These are phyloP conservation scores for Beauveria varroae DNA, from an alignment of 2,329 filamentous ascomycete species.

Conservation along the genomic window DNA sequence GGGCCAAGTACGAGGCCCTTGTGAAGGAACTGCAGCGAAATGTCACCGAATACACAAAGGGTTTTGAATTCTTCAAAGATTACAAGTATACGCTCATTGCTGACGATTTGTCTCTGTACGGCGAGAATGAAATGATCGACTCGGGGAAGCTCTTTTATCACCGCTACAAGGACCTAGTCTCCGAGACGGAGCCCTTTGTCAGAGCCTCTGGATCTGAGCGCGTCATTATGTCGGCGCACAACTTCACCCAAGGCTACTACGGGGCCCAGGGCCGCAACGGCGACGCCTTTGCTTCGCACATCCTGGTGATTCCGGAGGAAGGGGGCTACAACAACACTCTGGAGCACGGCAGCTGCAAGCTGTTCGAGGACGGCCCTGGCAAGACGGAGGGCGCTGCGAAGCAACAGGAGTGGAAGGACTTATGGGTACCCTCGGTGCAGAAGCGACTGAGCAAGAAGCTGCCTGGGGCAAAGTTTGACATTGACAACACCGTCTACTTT, in stretches of 20 bases:
- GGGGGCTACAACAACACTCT: slow-evolving; percentile 71
- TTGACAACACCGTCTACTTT: slow-evolving; percentile 56
- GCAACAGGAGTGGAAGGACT: slow-evolving; percentile 49
- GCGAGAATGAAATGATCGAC: slow-evolving; percentile 60
- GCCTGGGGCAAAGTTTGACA: slow-evolving; percentile 56
- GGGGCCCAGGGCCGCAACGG: slow-evolving; percentile 26
- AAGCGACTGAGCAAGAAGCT: slow-evolving; percentile 62
- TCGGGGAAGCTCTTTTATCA: slow-evolving; percentile 70
- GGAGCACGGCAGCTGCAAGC: slow-evolving; percentile 62
- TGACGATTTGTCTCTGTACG: slow-evolving; percentile 61
- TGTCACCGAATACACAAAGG: slow-evolving; percentile 49
- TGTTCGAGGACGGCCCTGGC: slow-evolving; percentile 56
- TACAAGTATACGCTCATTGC: slow-evolving; percentile 66
- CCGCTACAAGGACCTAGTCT: slow-evolving; percentile 60
- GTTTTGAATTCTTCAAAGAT: slow-evolving; percentile 61
- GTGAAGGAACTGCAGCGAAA: slow-evolving; percentile 57
- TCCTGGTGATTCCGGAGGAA: slow-evolving; percentile 65
- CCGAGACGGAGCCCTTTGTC: slow-evolving; percentile 56
- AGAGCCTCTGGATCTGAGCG: slow-evolving; percentile 63
- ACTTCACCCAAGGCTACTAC: slow-evolving; percentile 71
- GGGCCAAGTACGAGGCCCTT: slow-evolving; percentile 52
- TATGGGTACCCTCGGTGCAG: slow-evolving; percentile 62
- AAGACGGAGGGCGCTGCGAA: slow-evolving; percentile 40
- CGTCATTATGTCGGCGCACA: slow-evolving; percentile 65
- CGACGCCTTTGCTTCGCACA: slow-evolving; percentile 41